phyloP scores from a whole-genome alignment of 192 early-diverging fungal genomes.

The Rhizophagus clarus region DNA sequence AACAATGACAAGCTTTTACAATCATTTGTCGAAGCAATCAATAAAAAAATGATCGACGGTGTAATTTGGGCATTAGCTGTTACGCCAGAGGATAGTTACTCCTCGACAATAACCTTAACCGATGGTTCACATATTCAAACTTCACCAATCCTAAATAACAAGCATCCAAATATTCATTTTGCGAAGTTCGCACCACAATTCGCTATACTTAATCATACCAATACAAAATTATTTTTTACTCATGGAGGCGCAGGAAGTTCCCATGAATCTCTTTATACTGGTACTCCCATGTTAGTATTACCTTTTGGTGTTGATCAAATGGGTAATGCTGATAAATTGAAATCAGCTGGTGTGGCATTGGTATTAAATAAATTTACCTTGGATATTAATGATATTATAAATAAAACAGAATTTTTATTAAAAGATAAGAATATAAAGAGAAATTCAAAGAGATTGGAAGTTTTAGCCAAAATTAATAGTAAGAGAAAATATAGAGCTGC shows the following conservation, averaged over 20 bases:
- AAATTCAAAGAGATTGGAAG: neutral
- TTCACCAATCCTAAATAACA: neutral
- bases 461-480: constrained; percentile 23
- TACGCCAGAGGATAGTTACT: too few species aligned
- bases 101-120: neutral
- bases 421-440: too few species aligned
- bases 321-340: too few species aligned
- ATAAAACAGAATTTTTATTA: too few species aligned
- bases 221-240: neutral
- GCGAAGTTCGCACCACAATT: constrained; percentile 37
- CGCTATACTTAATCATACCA: constrained; percentile 36
- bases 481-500: constrained; percentile 19
- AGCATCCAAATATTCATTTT: constrained; percentile 27
- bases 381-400: too few species aligned
- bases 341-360: too few species aligned
- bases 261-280: neutral
- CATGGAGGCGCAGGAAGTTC: too few species aligned
- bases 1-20: constrained; percentile 32
- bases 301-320: too few species aligned
- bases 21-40: constrained; percentile 30
- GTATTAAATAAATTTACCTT: too few species aligned
- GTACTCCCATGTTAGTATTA: neutral
- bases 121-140: neutral
- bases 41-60: constrained; percentile 35
- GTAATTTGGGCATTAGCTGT: constrained; percentile 36